These are phyloP conservation scores for Candida koratica DNA, from an alignment of 805 yeast species.

Conservation along the genomic window DNA sequence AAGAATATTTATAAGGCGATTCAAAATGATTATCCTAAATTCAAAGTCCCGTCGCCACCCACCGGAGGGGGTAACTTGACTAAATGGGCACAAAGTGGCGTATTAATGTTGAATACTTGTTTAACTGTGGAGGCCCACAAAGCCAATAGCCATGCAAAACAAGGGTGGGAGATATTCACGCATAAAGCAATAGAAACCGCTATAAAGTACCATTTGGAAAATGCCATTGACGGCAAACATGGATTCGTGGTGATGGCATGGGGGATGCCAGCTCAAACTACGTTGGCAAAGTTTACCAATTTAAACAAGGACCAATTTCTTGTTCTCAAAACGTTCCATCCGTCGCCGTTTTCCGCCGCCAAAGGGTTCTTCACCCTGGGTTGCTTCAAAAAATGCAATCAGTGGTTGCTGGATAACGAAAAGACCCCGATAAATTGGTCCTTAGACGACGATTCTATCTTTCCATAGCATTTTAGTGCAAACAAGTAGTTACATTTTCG, in stretches of 20 bases:
- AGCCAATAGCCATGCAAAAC: slow-evolving; percentile 86
- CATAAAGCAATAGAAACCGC: slow-evolving; percentile 58
- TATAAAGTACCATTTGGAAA: slow-evolving; percentile 42
- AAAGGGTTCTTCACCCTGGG: slow-evolving; percentile 74
- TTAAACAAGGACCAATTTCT: slow-evolving; percentile 33
- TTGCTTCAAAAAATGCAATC: slow-evolving; percentile 73
- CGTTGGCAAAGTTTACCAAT: slow-evolving; percentile 40
- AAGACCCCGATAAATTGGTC: slow-evolving; percentile 64
- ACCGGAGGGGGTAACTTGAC: slow-evolving; percentile 62
- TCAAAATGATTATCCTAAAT: slow-evolving; percentile 60
- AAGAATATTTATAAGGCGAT: slow-evolving; percentile 82
- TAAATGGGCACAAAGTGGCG: slow-evolving; percentile 86
- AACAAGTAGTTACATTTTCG: too few relatives aligned
- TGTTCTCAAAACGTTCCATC: slow-evolving; percentile 78
- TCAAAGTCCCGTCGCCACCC: slow-evolving; percentile 47
- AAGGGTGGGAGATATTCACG: slow-evolving; percentile 93
- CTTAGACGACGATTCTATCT: slow-evolving; percentile 15
- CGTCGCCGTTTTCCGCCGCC: slow-evolving; percentile 89
- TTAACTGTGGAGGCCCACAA: slow-evolving; percentile 89
- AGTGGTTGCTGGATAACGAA: slow-evolving; percentile 58
- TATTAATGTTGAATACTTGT: slow-evolving; percentile 79
- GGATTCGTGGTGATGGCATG: slow-evolving; percentile 77
- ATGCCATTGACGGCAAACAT: slow-evolving; percentile 8
- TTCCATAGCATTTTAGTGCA: too few relatives aligned
- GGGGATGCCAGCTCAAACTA: slow-evolving; percentile 72